Evolutionary conservation across 495 filamentous ascomycete species (phyloP), one percentile per base, ranked within the genome.

Genomic region (Jackrogersella minutella): DNA sequence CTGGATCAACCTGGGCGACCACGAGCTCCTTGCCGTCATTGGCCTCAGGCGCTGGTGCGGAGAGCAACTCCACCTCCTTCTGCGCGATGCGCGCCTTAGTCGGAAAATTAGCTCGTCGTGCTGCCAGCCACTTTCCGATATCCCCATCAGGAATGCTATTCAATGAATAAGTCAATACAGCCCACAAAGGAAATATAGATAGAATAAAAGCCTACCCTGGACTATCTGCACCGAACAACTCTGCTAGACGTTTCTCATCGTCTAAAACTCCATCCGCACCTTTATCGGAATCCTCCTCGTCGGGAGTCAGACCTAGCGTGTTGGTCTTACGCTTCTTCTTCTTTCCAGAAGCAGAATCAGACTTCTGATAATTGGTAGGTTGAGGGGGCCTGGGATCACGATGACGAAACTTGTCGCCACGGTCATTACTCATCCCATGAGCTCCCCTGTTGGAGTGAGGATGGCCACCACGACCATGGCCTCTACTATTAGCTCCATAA

Each of bases 281-380:
- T 66, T 91, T 90, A 55, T 90, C 86, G 24, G 87, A 85, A 40
- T 88, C 88, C 37, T 89, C 87, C n/a, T 83, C 82, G 34, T 86
- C 87, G 10, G 91, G 93, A 1, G 90, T 93, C 54, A 97, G 74
- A 16, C 93, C 93, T 7, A 97, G 85, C 28, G 90, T 88, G 49
- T 95, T 93, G 40, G 88, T 87, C 72, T 87, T 88, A 44, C 89
- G 80, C 81, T 91, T 90, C 80, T 91, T 91, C 74, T 93, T 94
- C 77, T 89, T 90, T 0, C 79, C 77, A 37, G 86, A 85, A 64
- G 77, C 76, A 71, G 74, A 76, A 79, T 83, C 81, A 84, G 88
- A 86, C 79, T 89, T 88, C 65, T 87, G 86, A 89, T 61, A 66
- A 22, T 76, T 74, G 11, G 73, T 70, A 22, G 75, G 65, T 24